A percentile compares a stretch with the other conserved stretches of the same genome.
Evolutionary conservation across 768 basidiomycete species (phyloP).

Genomic region (Xerocomus potaroensis): DNA sequence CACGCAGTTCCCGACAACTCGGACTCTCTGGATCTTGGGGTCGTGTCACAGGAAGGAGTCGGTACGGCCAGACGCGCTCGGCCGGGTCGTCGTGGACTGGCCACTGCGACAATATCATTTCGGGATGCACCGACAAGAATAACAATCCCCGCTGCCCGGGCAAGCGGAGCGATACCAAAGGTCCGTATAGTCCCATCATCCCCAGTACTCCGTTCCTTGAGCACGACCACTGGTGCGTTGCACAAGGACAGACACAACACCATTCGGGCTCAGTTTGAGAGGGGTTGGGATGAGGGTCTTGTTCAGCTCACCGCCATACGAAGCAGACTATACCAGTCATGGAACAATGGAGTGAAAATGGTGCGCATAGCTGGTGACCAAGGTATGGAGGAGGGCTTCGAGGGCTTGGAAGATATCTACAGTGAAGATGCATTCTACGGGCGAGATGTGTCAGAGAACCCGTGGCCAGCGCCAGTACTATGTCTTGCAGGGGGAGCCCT

Average conservation of each 20-base stretch:
- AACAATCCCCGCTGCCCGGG: constrained; percentile 7
- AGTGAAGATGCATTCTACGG: constrained; percentile 28
- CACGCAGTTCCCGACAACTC: constrained; percentile 9
- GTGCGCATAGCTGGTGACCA: constrained; percentile 36
- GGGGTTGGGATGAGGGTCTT: constrained; percentile 62
- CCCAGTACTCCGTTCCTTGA: constrained; percentile 47
- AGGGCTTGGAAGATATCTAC: constrained; percentile 32
- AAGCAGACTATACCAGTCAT: constrained; percentile 42
- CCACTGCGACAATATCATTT: constrained; percentile 61
- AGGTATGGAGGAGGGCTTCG: constrained; percentile 29
- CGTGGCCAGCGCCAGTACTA: constrained; percentile 28
- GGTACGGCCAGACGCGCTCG: constrained; percentile 22
- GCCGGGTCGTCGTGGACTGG: constrained; percentile 57
- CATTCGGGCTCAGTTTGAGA: constrained; percentile 50
- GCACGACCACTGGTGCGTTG: constrained; percentile 34
- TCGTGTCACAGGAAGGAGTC: constrained; percentile 1
- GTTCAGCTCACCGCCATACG: constrained; percentile 47
- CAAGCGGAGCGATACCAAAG: constrained; percentile 28
- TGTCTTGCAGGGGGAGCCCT: constrained; percentile 36
- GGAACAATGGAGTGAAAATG: constrained; percentile 41
- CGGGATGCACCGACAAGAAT: constrained; percentile 30
- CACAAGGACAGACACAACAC: constrained; percentile 33
- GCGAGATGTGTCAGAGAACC: constrained; percentile 3
- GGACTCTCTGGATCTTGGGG: not conserved
- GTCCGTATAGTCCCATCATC: constrained; percentile 56